phyloP scores from a whole-genome alignment of 116 monocot species.

The Papilionanthe hybrid region DNA sequence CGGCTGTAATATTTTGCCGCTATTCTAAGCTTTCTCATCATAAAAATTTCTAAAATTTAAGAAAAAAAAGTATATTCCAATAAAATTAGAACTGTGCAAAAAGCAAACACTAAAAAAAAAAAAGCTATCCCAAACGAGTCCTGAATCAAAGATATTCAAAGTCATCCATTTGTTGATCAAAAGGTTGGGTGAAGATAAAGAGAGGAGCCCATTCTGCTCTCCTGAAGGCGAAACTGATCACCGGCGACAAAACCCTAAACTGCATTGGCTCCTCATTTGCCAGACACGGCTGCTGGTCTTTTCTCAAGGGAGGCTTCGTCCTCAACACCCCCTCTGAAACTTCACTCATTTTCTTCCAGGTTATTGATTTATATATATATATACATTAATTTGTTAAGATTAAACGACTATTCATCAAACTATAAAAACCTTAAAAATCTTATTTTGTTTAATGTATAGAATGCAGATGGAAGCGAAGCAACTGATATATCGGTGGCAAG shows the following conservation, averaged over 20 bases:
- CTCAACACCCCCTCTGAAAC: conserved; percentile 50
- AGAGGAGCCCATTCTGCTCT: conserved; percentile 45
- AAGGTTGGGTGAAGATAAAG: conserved; percentile 85
- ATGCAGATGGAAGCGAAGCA: conserved; percentile 6
- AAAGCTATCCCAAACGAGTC: too few relatives aligned
- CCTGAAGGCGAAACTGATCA: conserved; percentile 56
- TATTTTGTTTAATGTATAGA: conserved; percentile 10
- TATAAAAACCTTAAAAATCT: background rate
- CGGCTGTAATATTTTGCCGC: too few relatives aligned
- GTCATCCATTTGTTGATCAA: too few relatives aligned
- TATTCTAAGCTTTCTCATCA: too few relatives aligned
- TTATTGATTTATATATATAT: conserved; percentile 7
- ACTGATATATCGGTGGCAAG: conserved; percentile 49
- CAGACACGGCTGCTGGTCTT: conserved; percentile 75
- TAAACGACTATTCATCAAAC: background rate
- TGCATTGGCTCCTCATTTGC: conserved; percentile 70
- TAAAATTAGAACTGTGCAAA: too few relatives aligned
- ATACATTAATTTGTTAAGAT: background rate
- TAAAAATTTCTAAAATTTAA: too few relatives aligned
- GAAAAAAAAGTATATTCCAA: too few relatives aligned
- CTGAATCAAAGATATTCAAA: too few relatives aligned
- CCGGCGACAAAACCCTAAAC: conserved; percentile 32
- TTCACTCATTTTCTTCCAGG: conserved; percentile 77
- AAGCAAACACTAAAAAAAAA: too few relatives aligned
- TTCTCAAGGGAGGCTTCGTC: conserved; percentile 86